Conservation (phyloP, 192 early-diverging fungal genomes). For the Dimargaris xerosporica region DNA sequence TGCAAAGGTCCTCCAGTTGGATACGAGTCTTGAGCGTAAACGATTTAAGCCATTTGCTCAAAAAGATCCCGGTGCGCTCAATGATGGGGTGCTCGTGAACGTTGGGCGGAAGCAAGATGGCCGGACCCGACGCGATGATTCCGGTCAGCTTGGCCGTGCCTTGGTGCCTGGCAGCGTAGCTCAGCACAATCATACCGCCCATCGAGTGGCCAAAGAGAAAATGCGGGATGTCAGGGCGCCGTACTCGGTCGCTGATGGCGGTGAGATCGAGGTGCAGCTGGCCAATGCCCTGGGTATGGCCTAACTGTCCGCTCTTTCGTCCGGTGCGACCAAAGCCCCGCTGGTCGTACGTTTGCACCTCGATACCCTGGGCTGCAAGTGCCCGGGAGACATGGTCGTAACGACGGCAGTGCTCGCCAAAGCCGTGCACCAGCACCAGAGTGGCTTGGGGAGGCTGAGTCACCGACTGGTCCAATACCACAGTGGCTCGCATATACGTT, state of each 20-base stretch:
- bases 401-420: conserved; percentile 44
- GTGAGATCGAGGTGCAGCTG: conserved; percentile 25
- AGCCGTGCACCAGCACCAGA: conserved; percentile 35
- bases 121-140: not conserved
- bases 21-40: conserved; percentile 16
- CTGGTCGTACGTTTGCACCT: conserved; percentile 38
- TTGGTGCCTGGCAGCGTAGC: conserved; percentile 16
- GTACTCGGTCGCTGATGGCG: conserved; percentile 19
- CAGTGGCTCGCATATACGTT: not conserved
- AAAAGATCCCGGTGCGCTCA: conserved; percentile 19
- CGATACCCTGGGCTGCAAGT: conserved; percentile 34
- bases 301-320: conserved; percentile 13
- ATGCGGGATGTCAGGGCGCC: conserved; percentile 23
- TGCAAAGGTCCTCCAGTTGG: conserved; percentile 11
- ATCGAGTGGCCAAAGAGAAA: conserved; percentile 45
- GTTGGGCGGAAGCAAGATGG: not conserved
- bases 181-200: conserved; percentile 26
- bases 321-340: conserved; percentile 44
- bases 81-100: conserved; percentile 11
- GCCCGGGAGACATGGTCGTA: conserved; percentile 31
- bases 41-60: conserved; percentile 21
- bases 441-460: conserved; percentile 27
- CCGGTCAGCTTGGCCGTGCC: not conserved
- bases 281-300: conserved; percentile 26
- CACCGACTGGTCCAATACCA: not conserved